Evolutionary conservation across 2,329 filamentous ascomycete genomes (phyloP).

Genomic region (Fusarium sterilihyphosum): DNA sequence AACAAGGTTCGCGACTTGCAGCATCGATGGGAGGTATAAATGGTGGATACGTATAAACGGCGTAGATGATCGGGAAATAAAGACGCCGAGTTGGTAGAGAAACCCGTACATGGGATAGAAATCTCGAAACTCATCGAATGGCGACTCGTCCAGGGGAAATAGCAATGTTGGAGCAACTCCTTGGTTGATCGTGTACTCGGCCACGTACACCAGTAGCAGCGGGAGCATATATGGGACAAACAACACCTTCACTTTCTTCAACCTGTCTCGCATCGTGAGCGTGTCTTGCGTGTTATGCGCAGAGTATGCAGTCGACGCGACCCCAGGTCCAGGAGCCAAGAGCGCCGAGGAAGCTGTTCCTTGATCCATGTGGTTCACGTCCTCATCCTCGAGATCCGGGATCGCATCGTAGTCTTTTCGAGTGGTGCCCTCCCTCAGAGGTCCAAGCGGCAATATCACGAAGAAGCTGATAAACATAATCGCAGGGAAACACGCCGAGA

Average conservation of each 20-base stretch:
- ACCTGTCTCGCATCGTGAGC: conserved; percentile 56
- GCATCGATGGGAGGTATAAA: conserved; percentile 82
- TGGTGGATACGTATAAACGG: conserved; percentile 84
- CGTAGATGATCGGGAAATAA: conserved; percentile 90
- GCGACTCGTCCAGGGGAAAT: conserved; percentile 80
- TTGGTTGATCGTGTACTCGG: conserved; percentile 98
- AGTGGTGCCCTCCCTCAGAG: conserved; percentile 60
- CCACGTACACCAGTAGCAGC: conserved; percentile 89
- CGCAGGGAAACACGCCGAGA: conserved; percentile 80
- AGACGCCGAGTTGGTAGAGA: conserved; percentile 94
- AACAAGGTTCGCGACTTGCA: conserved; percentile 82
- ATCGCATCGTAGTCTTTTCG: conserved; percentile 65
- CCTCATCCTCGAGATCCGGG: conserved; percentile 52
- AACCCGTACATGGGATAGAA: conserved; percentile 97
- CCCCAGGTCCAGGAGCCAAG: conserved; percentile 54
- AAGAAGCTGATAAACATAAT: conserved; percentile 92
- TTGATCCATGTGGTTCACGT: conserved; percentile 49
- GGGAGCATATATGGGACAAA: conserved; percentile 90
- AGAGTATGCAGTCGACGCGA: conserved; percentile 54
- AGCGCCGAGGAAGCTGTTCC: conserved; percentile 59
- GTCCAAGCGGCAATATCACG: conserved; percentile 75
- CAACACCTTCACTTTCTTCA: conserved; percentile 74
- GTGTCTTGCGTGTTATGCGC: conserved; percentile 41
- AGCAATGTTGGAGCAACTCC: conserved; percentile 90
- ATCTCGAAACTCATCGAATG: conserved; percentile 82